Conservation (phyloP, 2,329 filamentous ascomycete species). For the Aspergillus pseudoviridinutans region DNA sequence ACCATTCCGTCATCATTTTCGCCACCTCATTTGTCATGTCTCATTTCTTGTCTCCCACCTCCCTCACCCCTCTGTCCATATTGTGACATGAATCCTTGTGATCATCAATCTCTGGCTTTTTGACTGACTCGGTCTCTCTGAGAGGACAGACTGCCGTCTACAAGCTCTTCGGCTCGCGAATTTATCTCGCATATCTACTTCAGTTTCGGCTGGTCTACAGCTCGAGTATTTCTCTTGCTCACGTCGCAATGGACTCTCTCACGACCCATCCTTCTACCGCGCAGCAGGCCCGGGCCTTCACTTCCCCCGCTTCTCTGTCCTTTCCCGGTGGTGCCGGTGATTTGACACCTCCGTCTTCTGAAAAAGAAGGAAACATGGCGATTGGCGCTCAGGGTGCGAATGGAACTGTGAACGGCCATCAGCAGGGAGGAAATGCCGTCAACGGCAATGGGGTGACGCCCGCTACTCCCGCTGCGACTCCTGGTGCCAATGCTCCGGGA, state of each 20-base stretch:
- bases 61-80: neutral
- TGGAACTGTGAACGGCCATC: conserved; percentile 48
- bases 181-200: conserved; percentile 2
- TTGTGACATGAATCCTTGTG: neutral
- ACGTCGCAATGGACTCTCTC: conserved; percentile 72
- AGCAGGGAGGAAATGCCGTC: conserved; percentile 56
- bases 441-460: conserved; percentile 79
- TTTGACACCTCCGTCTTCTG: conserved; percentile 73
- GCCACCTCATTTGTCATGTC: neutral
- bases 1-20: conserved; percentile 8
- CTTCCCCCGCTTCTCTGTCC: conserved; percentile 84
- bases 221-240: conserved; percentile 23
- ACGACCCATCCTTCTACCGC: conserved; percentile 90
- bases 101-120: neutral
- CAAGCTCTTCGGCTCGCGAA: conserved; percentile 5
- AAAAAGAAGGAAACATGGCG: conserved; percentile 58
- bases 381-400: conserved; percentile 46
- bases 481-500: conserved; percentile 73
- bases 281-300: conserved; percentile 92
- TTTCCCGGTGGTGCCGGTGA: conserved; percentile 83
- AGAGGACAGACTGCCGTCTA: conserved; percentile 24
- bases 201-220: conserved; percentile 22
- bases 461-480: conserved; percentile 86
- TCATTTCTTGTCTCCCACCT: neutral
- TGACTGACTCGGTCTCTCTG: conserved; percentile 6